Evolutionary conservation across 2,329 filamentous ascomycete genomes (phyloP).

Genomic region (Neocatenulostroma microsporum): DNA sequence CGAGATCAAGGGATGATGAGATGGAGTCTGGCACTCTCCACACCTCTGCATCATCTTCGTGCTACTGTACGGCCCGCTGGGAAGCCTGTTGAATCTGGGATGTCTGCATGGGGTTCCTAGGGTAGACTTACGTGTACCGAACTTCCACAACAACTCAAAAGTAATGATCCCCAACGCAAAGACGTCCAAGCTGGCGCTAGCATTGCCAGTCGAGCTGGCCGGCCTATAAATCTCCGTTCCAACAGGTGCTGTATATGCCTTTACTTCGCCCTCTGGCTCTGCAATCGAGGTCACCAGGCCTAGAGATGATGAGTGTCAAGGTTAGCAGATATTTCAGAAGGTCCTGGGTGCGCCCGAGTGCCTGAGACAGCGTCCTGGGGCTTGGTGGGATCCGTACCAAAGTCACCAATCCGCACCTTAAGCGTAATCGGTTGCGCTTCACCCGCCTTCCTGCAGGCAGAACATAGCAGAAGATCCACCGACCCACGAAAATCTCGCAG

Average conservation of each 20-base stretch:
- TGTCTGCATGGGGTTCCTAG: too few relatives aligned
- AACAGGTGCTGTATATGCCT: conserved; percentile 37
- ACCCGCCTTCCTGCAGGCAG: conserved; percentile 32
- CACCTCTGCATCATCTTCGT: too few relatives aligned
- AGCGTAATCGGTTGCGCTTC: conserved; percentile 16
- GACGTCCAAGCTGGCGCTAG: conserved; percentile 51
- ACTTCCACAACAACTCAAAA: conserved; percentile 53
- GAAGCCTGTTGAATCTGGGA: too few relatives aligned
- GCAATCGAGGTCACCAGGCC: conserved; percentile 53
- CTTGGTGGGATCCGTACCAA: too few relatives aligned
- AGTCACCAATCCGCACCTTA: conserved; percentile 57
- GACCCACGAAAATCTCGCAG: conserved; percentile 29
- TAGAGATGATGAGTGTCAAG: too few relatives aligned
- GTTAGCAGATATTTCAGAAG: too few relatives aligned
- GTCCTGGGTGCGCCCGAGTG: too few relatives aligned
- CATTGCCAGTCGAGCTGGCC: conserved; percentile 26
- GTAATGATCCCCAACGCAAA: conserved; percentile 56
- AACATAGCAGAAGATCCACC: conserved; percentile 41
- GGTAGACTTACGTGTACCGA: conserved; percentile 40
- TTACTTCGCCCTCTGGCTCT: conserved; percentile 17
- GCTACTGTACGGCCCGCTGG: too few relatives aligned
- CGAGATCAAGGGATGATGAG: too few relatives aligned
- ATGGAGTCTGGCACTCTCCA: too few relatives aligned
- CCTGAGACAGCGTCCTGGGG: too few relatives aligned
- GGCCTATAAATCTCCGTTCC: conserved; percentile 59